phyloP scores from a whole-genome alignment of 2,329 filamentous ascomycete genomes.

The Ophiostoma ulmi region DNA sequence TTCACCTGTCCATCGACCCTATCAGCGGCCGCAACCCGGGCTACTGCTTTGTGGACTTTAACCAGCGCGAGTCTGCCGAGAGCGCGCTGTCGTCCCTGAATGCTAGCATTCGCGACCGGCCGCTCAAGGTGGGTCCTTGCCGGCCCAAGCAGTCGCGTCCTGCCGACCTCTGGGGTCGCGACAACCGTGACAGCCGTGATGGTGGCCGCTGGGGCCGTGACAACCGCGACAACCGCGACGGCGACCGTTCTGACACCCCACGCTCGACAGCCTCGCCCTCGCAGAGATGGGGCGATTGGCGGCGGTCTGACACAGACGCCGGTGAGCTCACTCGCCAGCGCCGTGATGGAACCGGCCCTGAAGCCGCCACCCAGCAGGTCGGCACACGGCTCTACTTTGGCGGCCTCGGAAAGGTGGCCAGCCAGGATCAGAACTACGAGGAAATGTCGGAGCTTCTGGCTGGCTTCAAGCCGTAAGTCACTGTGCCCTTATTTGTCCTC shows the following conservation, averaged over 20 bases:
- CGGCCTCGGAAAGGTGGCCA: conserved; percentile 45
- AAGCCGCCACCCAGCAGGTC: conserved; percentile 22
- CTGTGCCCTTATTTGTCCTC: too few relatives aligned
- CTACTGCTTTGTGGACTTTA: conserved; percentile 70
- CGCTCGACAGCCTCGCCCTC: not conserved
- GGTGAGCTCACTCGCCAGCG: not conserved
- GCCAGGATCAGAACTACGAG: conserved; percentile 43
- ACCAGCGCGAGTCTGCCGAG: conserved; percentile 51
- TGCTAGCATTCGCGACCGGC: conserved; percentile 49
- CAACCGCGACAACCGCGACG: not conserved
- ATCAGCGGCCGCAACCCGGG: conserved; percentile 65
- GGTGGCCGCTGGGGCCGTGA: not conserved
- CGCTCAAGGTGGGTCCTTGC: conserved; percentile 60
- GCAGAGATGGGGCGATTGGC: not conserved
- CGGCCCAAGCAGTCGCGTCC: conserved; percentile 44
- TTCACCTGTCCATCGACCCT: conserved; percentile 65
- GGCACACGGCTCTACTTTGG: conserved; percentile 47
- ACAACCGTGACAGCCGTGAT: conserved; percentile 18
- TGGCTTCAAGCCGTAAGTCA: not conserved
- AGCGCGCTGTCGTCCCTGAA: conserved; percentile 37
- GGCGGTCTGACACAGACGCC: not conserved
- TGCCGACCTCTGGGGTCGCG: not conserved
- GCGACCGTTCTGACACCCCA: not conserved
- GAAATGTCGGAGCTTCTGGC: not conserved
- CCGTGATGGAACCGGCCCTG: not conserved